Evolutionary conservation across 2,329 filamentous ascomycete species (phyloP).

Genomic region (Cordyceps fumosorosea): DNA sequence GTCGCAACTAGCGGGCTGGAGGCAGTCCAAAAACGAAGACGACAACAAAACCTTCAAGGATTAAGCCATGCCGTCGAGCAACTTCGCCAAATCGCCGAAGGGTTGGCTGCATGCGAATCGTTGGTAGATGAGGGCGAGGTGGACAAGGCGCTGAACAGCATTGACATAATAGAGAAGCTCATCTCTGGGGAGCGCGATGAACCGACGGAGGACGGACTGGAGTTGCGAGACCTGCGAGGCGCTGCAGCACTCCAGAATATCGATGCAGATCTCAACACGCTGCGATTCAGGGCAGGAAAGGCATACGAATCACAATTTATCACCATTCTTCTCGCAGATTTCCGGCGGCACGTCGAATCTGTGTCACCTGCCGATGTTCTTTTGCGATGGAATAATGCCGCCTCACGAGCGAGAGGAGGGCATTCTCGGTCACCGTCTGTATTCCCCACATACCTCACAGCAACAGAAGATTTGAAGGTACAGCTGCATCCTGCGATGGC

Average conservation of each 20-base stretch:
- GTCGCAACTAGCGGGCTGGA: conserved; percentile 80
- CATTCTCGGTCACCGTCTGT: conserved; percentile 60
- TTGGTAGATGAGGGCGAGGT: conserved; percentile 79
- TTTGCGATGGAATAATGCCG: conserved; percentile 75
- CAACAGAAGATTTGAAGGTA: conserved; percentile 62
- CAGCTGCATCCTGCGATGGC: conserved; percentile 64
- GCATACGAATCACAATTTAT: conserved; percentile 80
- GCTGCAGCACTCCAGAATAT: conserved; percentile 77
- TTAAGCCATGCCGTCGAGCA: conserved; percentile 79
- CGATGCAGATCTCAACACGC: conserved; percentile 64
- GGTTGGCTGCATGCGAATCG: conserved; percentile 68
- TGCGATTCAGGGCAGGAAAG: conserved; percentile 77
- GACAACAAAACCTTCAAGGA: conserved; percentile 77
- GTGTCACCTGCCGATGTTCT: conserved; percentile 69
- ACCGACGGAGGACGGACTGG: conserved; percentile 22
- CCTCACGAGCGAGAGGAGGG: conserved; percentile 65
- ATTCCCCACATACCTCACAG: conserved; percentile 72
- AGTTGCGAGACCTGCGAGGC: conserved; percentile 62
- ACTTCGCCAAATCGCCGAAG: conserved; percentile 69
- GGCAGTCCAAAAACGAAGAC: conserved; percentile 74
- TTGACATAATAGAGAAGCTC: conserved; percentile 72
- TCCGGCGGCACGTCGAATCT: conserved; percentile 70
- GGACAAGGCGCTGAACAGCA: conserved; percentile 68
- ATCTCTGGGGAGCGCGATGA: conserved; percentile 63
- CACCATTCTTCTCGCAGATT: conserved; percentile 67